A percentile compares a stretch with the other conserved stretches of the same genome.
Conservation (phyloP, 2,329 filamentous ascomycete species). For the Plectosphaerella cucumerina region DNA sequence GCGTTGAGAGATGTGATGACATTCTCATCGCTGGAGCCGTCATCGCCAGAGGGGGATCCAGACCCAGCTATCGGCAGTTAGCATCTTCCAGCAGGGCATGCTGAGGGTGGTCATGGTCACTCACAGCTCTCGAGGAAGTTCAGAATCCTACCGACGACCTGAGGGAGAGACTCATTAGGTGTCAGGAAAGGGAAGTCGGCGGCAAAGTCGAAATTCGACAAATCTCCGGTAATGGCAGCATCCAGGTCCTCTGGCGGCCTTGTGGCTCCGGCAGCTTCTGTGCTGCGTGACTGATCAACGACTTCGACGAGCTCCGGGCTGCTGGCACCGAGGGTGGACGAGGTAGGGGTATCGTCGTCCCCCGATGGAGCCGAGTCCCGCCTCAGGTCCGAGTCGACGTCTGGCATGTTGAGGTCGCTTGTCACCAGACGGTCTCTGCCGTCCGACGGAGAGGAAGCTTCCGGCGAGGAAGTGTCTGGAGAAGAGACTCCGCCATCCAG, state of each 20-base stretch:
- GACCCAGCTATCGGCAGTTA: too few relatives aligned
- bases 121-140: conserved; percentile 30
- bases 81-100: too few relatives aligned
- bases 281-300: conserved; percentile 32
- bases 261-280: conserved; percentile 15
- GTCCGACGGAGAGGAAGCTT: neutral
- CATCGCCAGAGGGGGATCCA: conserved; percentile 17
- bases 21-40: conserved; percentile 27
- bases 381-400: neutral
- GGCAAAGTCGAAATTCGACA: conserved; percentile 33
- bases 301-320: conserved; percentile 40
- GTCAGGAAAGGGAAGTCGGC: conserved; percentile 40
- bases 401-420: neutral
- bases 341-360: conserved; percentile 19
- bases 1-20: conserved; percentile 38
- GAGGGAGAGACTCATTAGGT: conserved; percentile 18
- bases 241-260: conserved; percentile 22
- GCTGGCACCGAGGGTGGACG: conserved; percentile 31
- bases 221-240: conserved; percentile 10
- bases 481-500: neutral
- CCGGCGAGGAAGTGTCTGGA: neutral
- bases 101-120: neutral
- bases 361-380: neutral
- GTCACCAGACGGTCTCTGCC: conserved; percentile 3
- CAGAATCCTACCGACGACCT: conserved; percentile 29